Base-by-base conservation (phyloP, 2,329 filamentous ascomycete species). In the Orbilia oligospora region DNA sequence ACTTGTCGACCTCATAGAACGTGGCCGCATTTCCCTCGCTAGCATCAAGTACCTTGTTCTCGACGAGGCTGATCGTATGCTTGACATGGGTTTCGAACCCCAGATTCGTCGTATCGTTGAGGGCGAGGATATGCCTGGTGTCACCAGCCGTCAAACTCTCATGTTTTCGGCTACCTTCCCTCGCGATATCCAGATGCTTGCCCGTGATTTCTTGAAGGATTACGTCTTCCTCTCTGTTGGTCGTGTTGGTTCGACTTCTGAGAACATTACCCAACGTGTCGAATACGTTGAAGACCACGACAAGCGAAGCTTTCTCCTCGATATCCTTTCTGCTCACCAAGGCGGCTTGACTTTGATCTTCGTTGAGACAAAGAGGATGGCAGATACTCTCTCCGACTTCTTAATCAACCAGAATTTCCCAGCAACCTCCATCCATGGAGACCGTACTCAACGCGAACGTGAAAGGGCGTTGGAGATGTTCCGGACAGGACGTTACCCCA, bases 31-130 rank as follows among this genome's bases (percentile, higher is more conserved):
- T 85, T 98, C 96, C 53, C 91, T 99, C 71, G 90, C 91, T 86
- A 97, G 97, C 89, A 99, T 99, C 89, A 98, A 97, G 89, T 99
- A 99, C 85, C 90, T 99, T 80, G 93, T 99, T 83, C 93, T 99
- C 70, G 96, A 99, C 83, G 96, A 99, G 90, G 96, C 96, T 86
- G 96, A 99, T 88, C 96, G 96, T 85, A 99, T 99, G 96, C 89
- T 99, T 89, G 96, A 99, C 89, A 99, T 99, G 96, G 96, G 96
- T 96, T 99, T 99, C 89, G 96, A 99, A 88, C 96, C 96, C 83
- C 96, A 99, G 87, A 99, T 99, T 84, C 94, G 96, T 84, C 93
- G 95, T 83, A 98, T 99, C 83, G 96, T 99, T 55, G 95, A 98
- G 87, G 94, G 94, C 79, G 96, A 98, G 87, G 96, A 99, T 83